Percentiles rank a stretch among this genome's conserved stretches.
These are phyloP conservation scores for Penicillium sp. DNA, from an alignment of 2,329 filamentous ascomycete species.

Conservation along the genomic window DNA sequence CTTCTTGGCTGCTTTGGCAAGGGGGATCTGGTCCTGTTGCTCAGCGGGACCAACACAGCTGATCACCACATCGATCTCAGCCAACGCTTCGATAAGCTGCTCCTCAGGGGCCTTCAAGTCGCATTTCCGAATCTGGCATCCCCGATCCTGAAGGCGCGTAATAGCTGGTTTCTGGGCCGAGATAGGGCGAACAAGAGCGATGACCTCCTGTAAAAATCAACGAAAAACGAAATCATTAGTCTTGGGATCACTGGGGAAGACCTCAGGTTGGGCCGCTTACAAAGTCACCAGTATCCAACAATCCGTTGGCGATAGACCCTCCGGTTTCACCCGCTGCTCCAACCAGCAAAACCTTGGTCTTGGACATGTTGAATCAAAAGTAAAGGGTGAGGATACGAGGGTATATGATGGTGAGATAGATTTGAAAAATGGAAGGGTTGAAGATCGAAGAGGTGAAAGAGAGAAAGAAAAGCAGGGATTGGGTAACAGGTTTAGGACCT, in stretches of 20 bases:
- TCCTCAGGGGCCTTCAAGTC: conserved; percentile 47
- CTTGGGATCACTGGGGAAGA: not conserved
- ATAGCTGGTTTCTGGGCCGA: conserved; percentile 51
- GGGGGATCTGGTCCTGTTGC: conserved; percentile 46
- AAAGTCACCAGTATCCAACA: conserved; percentile 33
- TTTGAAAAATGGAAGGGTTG: conserved; percentile 1
- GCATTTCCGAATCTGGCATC: conserved; percentile 45
- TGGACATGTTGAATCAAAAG: conserved; percentile 30
- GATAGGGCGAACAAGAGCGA: conserved; percentile 48
- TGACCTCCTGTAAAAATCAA: conserved; percentile 44
- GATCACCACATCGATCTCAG: conserved; percentile 49
- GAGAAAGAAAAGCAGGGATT: conserved; percentile 11
- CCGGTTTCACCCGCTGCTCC: conserved; percentile 44
- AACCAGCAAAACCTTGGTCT: conserved; percentile 39
- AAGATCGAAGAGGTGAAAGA: conserved; percentile 7
- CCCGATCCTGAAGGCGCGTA: conserved; percentile 40
- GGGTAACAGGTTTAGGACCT: conserved; percentile 28
- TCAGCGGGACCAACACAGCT: conserved; percentile 40
- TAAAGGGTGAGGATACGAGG: not conserved
- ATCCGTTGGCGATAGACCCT: conserved; percentile 39
- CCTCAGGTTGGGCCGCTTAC: conserved; percentile 11
- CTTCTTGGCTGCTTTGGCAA: conserved; percentile 51
- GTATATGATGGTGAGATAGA: not conserved
- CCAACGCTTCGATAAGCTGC: conserved; percentile 44
- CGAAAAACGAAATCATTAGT: not conserved